Base-by-base conservation (phyloP, 106 monocot species). In the Dioscorea zingiberensis region DNA sequence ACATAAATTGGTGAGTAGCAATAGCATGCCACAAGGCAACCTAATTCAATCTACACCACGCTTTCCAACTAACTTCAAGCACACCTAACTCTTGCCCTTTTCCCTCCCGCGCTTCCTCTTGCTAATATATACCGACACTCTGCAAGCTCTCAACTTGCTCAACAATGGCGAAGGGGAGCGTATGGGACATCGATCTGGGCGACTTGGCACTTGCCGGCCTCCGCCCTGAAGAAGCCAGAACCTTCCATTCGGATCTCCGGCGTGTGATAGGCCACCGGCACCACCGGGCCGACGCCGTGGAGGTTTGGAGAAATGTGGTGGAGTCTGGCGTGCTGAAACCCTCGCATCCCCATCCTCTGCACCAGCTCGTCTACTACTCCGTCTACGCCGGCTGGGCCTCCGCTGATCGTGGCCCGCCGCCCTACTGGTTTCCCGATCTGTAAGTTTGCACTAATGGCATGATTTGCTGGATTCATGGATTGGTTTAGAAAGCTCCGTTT, bases 301-400 rank as follows among this genome's bases (percentile, higher is more conserved):
- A 71, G 76, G 71, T 76, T 8, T 89, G 83, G 87, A 67, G 54
- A 15, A 69, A 57, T 15, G 26, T 76, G 67, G 63, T 85, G 32
- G 78, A 46, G 27, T 47, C 48, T 3, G 58, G 77, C 22, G n/a
- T 89, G 21, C 66, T 94, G 76, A 73, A 63, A 69, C 94, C 87
- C 46, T 65, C 53, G 12, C 80, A 91, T 60, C 85, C 94, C 15
- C 85, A 88, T 71, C 44, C 80, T 21, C 82, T 95, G 25, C 91
- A 95, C 65, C 87, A 81, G 87, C 82, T 95, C 54, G 80, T 95
- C 30, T 95, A 85, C 74, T 88, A 87, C 80, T 81, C 94, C 16
- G 78, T 81, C 7, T 95, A 91, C 65, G 71, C 74, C 15, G 26
- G 44, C 11, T 95, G 94, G 91, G 85, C 91, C 47, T 29, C 32